A percentile compares a stretch with the other conserved stretches of the same genome.
Conservation (phyloP, 495 filamentous ascomycete species). For the Aspergillus bridgeri region DNA sequence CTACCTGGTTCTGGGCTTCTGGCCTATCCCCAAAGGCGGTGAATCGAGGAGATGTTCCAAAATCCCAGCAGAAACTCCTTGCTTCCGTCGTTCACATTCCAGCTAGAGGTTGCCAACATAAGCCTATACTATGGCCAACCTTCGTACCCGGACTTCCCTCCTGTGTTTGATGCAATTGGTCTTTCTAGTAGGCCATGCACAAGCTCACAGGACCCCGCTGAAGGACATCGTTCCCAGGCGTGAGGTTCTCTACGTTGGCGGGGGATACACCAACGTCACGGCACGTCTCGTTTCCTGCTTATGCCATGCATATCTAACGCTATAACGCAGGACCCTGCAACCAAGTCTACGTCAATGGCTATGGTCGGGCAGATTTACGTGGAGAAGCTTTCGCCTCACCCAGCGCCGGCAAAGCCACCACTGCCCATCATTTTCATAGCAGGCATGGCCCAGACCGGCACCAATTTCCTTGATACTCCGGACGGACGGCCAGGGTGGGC, state of each 20-base stretch:
- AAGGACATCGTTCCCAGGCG: not conserved
- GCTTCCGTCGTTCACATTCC: too few species aligned
- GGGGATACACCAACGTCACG: slow-evolving; percentile 15
- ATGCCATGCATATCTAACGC: not conserved
- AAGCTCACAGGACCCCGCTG: not conserved
- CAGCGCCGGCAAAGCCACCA: slow-evolving; percentile 6
- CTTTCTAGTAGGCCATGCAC: not conserved
- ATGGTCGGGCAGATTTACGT: slow-evolving; percentile 43
- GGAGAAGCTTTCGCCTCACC: slow-evolving; percentile 38
- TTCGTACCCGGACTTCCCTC: not conserved
- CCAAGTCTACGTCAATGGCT: not conserved
- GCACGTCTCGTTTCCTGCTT: slow-evolving; percentile 5
- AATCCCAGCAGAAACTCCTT: not conserved
- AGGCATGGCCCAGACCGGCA: slow-evolving; percentile 42
- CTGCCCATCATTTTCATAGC: slow-evolving; percentile 47
- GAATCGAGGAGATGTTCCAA: not conserved
- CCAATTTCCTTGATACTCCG: slow-evolving; percentile 50
- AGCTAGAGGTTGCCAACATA: not conserved
- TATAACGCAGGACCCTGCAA: not conserved
- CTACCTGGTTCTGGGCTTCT: too few species aligned
- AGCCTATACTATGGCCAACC: not conserved
- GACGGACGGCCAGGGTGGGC: slow-evolving; percentile 51
- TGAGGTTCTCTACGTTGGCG: slow-evolving; percentile 15
- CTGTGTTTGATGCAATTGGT: not conserved
- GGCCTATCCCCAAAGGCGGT: not conserved